These are phyloP conservation scores for Athelia psychrophila DNA, from an alignment of 1,284 basidiomycete genomes.

Conservation along the genomic window DNA sequence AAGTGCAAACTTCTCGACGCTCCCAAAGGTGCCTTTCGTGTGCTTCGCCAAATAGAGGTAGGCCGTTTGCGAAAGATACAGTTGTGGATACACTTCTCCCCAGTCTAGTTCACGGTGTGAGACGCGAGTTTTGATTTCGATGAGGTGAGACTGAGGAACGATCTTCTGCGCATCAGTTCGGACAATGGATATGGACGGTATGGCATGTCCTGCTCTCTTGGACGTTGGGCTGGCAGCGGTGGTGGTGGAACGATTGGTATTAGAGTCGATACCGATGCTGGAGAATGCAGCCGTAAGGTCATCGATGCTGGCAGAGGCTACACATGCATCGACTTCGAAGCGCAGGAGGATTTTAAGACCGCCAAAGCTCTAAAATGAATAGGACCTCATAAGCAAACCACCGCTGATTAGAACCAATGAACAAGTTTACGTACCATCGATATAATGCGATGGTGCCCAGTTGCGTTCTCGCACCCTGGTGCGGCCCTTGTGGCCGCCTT, in stretches of 20 bases:
- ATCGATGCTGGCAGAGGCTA: slow-evolving; percentile 5
- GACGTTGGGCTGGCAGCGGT: background rate
- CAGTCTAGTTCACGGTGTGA: slow-evolving; percentile 25
- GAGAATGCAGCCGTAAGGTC: slow-evolving; percentile 1
- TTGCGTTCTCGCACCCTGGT: slow-evolving; percentile 26
- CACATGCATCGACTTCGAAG: slow-evolving; percentile 30
- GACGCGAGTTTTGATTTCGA: slow-evolving; percentile 40
- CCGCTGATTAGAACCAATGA: background rate
- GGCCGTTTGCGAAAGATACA: slow-evolving; percentile 38
- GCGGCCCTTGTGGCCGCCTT: slow-evolving; percentile 23
- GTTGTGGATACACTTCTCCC: slow-evolving; percentile 36
- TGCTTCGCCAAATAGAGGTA: slow-evolving; percentile 34
- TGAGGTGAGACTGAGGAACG: slow-evolving; percentile 31
- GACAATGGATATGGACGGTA: slow-evolving; percentile 12
- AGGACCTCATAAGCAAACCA: background rate
- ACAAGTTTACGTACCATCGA: slow-evolving; percentile 28
- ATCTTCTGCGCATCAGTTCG: slow-evolving; percentile 11
- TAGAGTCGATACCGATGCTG: too few species aligned
- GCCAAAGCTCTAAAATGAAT: slow-evolving; percentile 23
- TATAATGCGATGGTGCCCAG: slow-evolving; percentile 34
- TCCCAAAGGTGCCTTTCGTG: slow-evolving; percentile 25
- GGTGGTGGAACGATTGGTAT: too few species aligned
- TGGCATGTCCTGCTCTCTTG: background rate
- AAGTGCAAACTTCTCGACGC: slow-evolving; percentile 24
- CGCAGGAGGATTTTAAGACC: slow-evolving; percentile 27